phyloP scores from a whole-genome alignment of 2,329 filamentous ascomycete species.

The Leptographium flavum region DNA sequence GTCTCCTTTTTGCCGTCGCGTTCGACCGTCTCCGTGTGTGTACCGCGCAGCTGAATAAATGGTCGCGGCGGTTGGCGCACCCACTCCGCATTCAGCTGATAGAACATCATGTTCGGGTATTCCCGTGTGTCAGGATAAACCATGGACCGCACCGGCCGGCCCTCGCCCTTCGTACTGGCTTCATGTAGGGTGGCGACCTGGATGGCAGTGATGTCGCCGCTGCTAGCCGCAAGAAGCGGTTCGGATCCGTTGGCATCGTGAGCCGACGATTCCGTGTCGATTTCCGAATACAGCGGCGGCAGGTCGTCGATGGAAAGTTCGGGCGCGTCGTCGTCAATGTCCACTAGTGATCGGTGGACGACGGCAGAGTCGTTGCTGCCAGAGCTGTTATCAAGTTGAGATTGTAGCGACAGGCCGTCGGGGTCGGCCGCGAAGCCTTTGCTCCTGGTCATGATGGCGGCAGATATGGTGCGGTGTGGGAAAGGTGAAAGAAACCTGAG shows the following conservation, averaged over 20 bases:
- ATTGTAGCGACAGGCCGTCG: constrained; percentile 17
- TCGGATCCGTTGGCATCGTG: not conserved
- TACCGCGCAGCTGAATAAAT: constrained; percentile 36
- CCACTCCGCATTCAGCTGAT: constrained; percentile 14
- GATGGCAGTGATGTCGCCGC: not conserved
- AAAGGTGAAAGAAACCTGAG: not conserved
- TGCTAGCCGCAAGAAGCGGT: not conserved
- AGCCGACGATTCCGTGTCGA: constrained; percentile 8
- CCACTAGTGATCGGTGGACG: not conserved
- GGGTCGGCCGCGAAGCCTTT: constrained; percentile 6
- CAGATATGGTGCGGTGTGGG: not conserved
- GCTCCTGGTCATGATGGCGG: constrained; percentile 13
- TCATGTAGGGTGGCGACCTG: not conserved
- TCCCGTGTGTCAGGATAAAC: not conserved
- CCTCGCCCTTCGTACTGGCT: not conserved
- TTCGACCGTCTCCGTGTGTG: constrained; percentile 31
- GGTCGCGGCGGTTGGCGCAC: constrained; percentile 36
- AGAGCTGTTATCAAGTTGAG: constrained; percentile 7
- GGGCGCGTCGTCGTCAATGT: constrained; percentile 17
- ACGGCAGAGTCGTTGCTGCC: no score
- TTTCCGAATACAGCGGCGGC: constrained; percentile 31
- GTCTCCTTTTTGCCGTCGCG: constrained; percentile 31
- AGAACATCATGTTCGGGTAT: not conserved
- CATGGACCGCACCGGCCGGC: not conserved
- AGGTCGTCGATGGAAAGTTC: constrained; percentile 21